Percentiles rank a stretch among this genome's conserved stretches.
These are phyloP conservation scores for Corymbia citriodora DNA, from an alignment of 441 rosid genomes.

Conservation along the genomic window DNA sequence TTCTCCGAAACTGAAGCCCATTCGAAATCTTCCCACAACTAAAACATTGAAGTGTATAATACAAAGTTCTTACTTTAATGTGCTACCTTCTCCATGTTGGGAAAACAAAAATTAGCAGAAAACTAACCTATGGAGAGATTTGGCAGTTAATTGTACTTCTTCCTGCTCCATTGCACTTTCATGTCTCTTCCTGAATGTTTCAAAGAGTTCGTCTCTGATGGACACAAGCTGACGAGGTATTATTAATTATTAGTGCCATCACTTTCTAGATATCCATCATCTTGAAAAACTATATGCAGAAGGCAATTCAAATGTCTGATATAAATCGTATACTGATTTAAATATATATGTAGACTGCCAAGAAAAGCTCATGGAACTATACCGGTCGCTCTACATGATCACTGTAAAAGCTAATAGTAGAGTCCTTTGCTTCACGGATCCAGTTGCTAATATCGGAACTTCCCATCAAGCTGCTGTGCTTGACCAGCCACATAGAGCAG, in stretches of 20 bases:
- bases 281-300: not conserved
- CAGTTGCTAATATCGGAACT: constrained; percentile 91
- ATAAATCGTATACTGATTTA: not conserved
- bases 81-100: not conserved
- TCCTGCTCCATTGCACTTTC: constrained; percentile 84
- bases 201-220: constrained; percentile 92
- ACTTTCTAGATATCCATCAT: not conserved
- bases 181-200: constrained; percentile 90
- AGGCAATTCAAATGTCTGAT: not conserved
- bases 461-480: constrained; percentile 89
- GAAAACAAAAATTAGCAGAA: not conserved
- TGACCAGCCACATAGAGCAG: constrained; percentile 78
- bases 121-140: constrained; percentile 74
- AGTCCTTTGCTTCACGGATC: constrained; percentile 74
- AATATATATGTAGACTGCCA: not conserved
- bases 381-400: constrained; percentile 99
- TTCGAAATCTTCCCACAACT: not conserved
- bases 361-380: constrained; percentile 15
- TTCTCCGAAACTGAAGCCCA: not conserved
- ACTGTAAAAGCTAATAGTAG: constrained; percentile 58
- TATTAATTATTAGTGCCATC: not conserved
- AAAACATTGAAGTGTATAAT: not conserved
- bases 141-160: constrained; percentile 84
- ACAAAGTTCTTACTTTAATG: not conserved
- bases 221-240: constrained; percentile 59